Evolutionary conservation across 1,139 yeast genomes (phyloP).

Genomic region (Candida sanyaensis): DNA sequence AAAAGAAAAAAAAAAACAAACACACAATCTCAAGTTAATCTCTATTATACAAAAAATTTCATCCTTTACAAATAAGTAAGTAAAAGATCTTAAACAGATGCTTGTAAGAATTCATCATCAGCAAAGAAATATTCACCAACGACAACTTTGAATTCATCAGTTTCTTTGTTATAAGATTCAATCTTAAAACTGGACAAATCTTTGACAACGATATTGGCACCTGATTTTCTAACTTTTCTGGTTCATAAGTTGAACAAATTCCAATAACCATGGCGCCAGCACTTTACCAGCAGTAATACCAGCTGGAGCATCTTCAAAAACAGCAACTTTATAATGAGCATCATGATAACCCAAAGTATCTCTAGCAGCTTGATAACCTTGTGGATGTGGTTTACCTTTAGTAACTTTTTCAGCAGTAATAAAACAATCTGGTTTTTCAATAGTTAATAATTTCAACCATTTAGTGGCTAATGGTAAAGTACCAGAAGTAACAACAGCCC

Average conservation of each 20-base stretch:
- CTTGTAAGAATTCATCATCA: slow-evolving; percentile 43
- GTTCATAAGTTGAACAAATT: slow-evolving; percentile 76
- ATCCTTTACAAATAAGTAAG: neutral
- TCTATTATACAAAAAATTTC: slow-evolving; percentile 3
- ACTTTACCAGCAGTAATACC: slow-evolving; percentile 81
- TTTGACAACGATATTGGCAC: slow-evolving; percentile 80
- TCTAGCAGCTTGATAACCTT: slow-evolving; percentile 73
- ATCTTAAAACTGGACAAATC: slow-evolving; percentile 57
- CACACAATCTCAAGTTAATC: neutral
- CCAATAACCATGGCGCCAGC: slow-evolving; percentile 86
- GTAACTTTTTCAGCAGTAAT: slow-evolving; percentile 79
- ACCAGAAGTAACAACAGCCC: slow-evolving; percentile 89
- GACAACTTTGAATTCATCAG: slow-evolving; percentile 49
- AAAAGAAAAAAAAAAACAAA: neutral
- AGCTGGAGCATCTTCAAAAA: slow-evolving; percentile 87
- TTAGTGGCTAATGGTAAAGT: slow-evolving; percentile 73
- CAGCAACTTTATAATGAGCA: slow-evolving; percentile 54
- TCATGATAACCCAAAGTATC: slow-evolving; percentile 54
- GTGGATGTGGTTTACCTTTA: slow-evolving; percentile 82
- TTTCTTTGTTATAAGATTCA: slow-evolving; percentile 44
- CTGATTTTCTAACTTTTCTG: slow-evolving; percentile 69
- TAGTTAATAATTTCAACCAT: slow-evolving; percentile 71
- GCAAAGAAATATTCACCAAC: slow-evolving; percentile 49
- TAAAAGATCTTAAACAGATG: slow-evolving; percentile 11
- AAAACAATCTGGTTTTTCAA: slow-evolving; percentile 67